A percentile compares a stretch with the other conserved stretches of the same genome.
Conservation (phyloP, 2,329 filamentous ascomycete genomes). For the Uncinocarpus reesii region DNA sequence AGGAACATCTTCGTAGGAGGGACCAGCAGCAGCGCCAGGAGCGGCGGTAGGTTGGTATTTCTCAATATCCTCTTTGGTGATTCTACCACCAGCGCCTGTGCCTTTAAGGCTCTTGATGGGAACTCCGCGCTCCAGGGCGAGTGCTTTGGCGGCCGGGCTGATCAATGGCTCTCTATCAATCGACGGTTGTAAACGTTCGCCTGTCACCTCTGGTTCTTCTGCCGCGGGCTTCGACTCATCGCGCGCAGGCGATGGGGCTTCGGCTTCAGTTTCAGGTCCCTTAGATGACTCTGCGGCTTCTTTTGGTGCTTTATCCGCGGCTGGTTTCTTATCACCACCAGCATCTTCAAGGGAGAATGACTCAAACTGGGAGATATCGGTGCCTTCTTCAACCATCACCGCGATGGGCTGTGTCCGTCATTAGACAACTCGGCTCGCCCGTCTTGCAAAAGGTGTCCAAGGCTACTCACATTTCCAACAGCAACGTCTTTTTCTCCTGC, state of each 20-base stretch:
- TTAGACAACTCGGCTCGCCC: no score
- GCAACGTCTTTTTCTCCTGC: slow-evolving; percentile 87
- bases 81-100: slow-evolving; percentile 70
- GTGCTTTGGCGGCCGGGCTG: slow-evolving; percentile 61
- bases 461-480: slow-evolving; percentile 74
- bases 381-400: slow-evolving; percentile 82
- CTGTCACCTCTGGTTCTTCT: slow-evolving; percentile 53
- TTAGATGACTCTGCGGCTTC: slow-evolving; percentile 47
- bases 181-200: slow-evolving; percentile 68
- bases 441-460: slow-evolving; percentile 9
- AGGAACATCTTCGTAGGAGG: slow-evolving; percentile 72
- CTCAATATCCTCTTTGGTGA: slow-evolving; percentile 88
- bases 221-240: slow-evolving; percentile 40
- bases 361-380: slow-evolving; percentile 78
- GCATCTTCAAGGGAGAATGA: slow-evolving; percentile 82
- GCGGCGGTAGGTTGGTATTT: slow-evolving; percentile 56
- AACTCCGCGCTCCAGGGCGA: slow-evolving; percentile 77
- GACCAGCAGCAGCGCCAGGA: slow-evolving; percentile 45
- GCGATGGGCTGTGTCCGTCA: slow-evolving; percentile 66
- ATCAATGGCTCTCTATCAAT: slow-evolving; percentile 73
- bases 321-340: slow-evolving; percentile 63
- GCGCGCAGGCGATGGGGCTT: slow-evolving; percentile 52
- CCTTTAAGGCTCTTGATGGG: slow-evolving; percentile 72
- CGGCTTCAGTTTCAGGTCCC: slow-evolving; percentile 37
- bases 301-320: slow-evolving; percentile 54